Evolutionary conservation across 768 basidiomycete genomes (phyloP), one percentile per base, ranked within the genome.

Genomic region (Leccinum variicolor): DNA sequence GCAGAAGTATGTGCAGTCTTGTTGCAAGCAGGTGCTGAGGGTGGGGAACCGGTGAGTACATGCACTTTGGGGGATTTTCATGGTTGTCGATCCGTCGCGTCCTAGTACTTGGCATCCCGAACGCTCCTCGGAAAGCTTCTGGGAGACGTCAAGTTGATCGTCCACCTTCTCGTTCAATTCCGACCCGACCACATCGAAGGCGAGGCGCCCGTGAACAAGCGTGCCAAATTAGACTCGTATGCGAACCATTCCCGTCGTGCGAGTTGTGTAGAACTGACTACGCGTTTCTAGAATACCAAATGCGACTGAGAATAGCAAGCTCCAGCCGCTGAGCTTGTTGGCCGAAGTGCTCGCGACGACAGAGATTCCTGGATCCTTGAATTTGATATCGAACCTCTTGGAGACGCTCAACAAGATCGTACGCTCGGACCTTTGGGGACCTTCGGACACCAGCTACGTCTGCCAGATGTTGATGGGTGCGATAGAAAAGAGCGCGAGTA

Each of bases 391-490:
- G 0, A 79, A 76, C 48, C 77, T 95, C 6, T 75, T 98, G 41
- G 89, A 92, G 41, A 83, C 85, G 0, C 76, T 97, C 31, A 84
- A 81, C 63, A 83, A 78, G 54, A 78, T 94, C 14, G 74, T 84
- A 2, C 85, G 84, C 54, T 76, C 81, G 15, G 74, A 82, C 6
- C 77, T 84, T 8, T 68, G 80, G 33, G 72, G 80, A 5, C 77
- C 79, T 31, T 81, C 85, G n/a, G 90, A 90, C 52, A 79, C 86
- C 17, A 85, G 79, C 61, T 96, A 92, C 63, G 74, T 89, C 11
- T 86, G 92, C 68, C 94, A 96, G 70, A 79, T 93, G 56, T 68
- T 96, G 21, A 89, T 96, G 81, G 85, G 87, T 10, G 89, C 89
- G 2, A 78, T 95, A 23, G 89, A 91, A 60, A 83, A 80, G 62